Conservation (phyloP, 2,329 filamentous ascomycete genomes). For the Cladophialophora bantiana region DNA sequence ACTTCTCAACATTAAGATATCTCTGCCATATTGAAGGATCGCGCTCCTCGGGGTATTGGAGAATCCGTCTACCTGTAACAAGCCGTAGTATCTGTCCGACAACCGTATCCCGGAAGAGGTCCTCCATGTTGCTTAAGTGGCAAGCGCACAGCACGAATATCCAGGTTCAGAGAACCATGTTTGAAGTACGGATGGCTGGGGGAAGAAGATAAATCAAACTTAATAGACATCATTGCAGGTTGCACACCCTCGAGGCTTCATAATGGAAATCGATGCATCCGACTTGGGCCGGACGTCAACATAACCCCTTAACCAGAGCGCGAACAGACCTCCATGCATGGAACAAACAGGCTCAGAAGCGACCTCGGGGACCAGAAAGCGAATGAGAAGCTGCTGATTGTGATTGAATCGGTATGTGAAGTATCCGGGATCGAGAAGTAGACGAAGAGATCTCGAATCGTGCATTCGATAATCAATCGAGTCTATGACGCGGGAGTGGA, state of each 20-base stretch:
- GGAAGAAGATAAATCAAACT: not conserved
- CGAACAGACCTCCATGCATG: constrained; percentile 49
- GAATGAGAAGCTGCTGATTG: constrained; percentile 54
- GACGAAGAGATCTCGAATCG: not conserved
- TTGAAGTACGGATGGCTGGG: not conserved
- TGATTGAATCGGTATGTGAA: constrained; percentile 5
- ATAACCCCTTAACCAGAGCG: constrained; percentile 54
- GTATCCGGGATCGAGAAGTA: constrained; percentile 38
- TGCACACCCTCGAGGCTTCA: constrained; percentile 42
- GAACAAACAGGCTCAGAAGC: not conserved
- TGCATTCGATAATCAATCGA: constrained; percentile 4
- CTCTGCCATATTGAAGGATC: constrained; percentile 19
- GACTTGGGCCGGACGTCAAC: not conserved
- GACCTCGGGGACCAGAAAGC: not conserved
- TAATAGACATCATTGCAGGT: constrained; percentile 52
- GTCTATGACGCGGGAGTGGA: constrained; percentile 23
- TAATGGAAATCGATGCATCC: not conserved
- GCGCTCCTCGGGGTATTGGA: constrained; percentile 18
- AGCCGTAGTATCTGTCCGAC: constrained; percentile 17
- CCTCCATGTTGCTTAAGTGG: constrained; percentile 41
- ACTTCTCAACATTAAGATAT: constrained; percentile 58
- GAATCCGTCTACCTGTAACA: constrained; percentile 13
- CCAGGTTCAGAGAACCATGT: not conserved
- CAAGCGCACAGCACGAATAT: not conserved
- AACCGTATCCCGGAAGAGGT: constrained; percentile 14